Percentiles rank a stretch among this genome's conserved stretches.
Conservation (phyloP, 495 filamentous ascomycete species). For the Hyphodiscus hymeniophilus region DNA sequence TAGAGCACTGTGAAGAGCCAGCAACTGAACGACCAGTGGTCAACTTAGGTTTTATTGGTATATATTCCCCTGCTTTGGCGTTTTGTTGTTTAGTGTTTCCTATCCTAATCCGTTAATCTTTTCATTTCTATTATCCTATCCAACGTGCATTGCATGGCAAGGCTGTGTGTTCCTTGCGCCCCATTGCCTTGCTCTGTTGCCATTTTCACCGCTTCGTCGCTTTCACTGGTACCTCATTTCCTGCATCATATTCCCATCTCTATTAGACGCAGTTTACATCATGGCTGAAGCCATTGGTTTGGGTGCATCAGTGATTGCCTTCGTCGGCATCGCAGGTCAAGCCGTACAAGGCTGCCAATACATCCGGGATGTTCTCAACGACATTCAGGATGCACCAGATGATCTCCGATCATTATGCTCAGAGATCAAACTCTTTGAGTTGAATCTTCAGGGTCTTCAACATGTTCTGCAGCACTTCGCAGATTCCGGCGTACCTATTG, state of each 20-base stretch:
- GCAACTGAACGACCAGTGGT: too few relatives aligned
- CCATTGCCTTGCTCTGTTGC: too few relatives aligned
- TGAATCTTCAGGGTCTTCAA: neutral
- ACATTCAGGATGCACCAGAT: neutral
- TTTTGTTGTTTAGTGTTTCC: too few relatives aligned
- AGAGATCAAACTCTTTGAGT: constrained; percentile 1
- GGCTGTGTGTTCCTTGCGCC: too few relatives aligned
- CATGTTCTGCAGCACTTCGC: neutral
- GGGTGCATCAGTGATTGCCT: constrained; percentile 1
- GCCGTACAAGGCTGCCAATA: constrained; percentile 1
- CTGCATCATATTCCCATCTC: neutral
- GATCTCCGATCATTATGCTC: neutral
- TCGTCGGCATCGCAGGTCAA: constrained; percentile 1
- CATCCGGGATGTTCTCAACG: neutral
- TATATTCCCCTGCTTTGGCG: too few relatives aligned
- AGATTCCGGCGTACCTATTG: neutral
- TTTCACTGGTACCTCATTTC: too few relatives aligned
- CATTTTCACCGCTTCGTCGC: too few relatives aligned
- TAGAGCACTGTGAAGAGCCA: too few relatives aligned
- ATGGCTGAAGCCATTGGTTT: constrained; percentile 1
- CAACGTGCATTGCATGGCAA: too few relatives aligned
- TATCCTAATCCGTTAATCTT: too few relatives aligned
- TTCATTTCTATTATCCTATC: too few relatives aligned
- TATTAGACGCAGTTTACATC: neutral
- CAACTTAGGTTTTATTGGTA: too few relatives aligned